Conservation (phyloP, 2,329 filamentous ascomycete genomes). For the Geosmithia morbida region DNA sequence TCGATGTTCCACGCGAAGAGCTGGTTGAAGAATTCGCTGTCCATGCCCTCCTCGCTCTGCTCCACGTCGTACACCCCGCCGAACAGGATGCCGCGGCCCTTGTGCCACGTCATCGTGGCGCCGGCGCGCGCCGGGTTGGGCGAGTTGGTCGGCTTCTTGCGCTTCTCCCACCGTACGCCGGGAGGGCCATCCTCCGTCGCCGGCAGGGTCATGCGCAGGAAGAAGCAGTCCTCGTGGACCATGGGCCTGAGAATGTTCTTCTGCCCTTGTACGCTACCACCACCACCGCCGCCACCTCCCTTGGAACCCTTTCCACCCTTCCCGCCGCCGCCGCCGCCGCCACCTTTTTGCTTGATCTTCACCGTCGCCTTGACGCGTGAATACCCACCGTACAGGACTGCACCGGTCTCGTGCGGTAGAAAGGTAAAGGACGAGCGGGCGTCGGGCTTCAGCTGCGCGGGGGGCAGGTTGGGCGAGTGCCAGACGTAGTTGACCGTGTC, state of each 20-base stretch:
- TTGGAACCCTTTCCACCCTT: neutral
- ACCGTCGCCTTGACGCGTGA: slow-evolving; percentile 70
- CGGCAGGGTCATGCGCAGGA: slow-evolving; percentile 66
- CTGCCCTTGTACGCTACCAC: slow-evolving; percentile 44
- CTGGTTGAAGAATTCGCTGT: slow-evolving; percentile 92
- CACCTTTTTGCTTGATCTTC: slow-evolving; percentile 39
- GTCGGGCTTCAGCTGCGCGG: slow-evolving; percentile 77
- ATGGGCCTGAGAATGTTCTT: slow-evolving; percentile 71
- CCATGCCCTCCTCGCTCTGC: slow-evolving; percentile 84
- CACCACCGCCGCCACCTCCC: slow-evolving; percentile 18
- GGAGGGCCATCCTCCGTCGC: slow-evolving; percentile 54
- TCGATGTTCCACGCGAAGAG: slow-evolving; percentile 92
- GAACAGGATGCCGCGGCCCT: slow-evolving; percentile 82
- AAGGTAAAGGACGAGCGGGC: slow-evolving; percentile 84
- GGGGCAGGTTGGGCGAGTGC: slow-evolving; percentile 61
- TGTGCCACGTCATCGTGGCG: slow-evolving; percentile 87
- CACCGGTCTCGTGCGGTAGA: slow-evolving; percentile 78
- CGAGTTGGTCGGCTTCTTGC: slow-evolving; percentile 83
- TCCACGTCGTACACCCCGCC: slow-evolving; percentile 92
- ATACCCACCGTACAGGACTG: slow-evolving; percentile 86
- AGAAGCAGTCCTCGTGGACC: slow-evolving; percentile 92
- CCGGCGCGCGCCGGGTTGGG: slow-evolving; percentile 76
- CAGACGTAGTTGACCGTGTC: slow-evolving; percentile 80
- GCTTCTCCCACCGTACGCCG: slow-evolving; percentile 74
- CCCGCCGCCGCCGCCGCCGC: slow-evolving; percentile 3